Evolutionary conservation across 768 basidiomycete genomes (phyloP).

Genomic region (Suillus clintonianus): DNA sequence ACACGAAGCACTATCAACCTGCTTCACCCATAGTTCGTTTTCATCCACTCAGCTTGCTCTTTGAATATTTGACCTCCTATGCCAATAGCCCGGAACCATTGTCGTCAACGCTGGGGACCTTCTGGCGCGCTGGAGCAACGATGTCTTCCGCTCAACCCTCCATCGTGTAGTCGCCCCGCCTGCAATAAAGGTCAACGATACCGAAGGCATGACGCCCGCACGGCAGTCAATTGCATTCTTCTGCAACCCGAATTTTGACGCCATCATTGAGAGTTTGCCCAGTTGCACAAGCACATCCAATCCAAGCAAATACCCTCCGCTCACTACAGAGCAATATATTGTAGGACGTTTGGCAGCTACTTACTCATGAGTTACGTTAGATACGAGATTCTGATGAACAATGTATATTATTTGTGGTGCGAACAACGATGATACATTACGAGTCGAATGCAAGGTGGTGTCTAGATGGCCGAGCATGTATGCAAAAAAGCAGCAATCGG

Average conservation of each 20-base stretch:
- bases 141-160: constrained; percentile 74
- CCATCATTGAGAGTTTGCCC: constrained; percentile 71
- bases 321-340: constrained; percentile 78
- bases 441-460: neutral
- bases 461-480: constrained; percentile 12
- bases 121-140: constrained; percentile 82
- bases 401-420: neutral
- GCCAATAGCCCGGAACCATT: constrained; percentile 68
- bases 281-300: constrained; percentile 43
- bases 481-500: constrained; percentile 14
- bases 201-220: constrained; percentile 57
- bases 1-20: constrained; percentile 68
- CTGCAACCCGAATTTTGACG: constrained; percentile 76
- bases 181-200: constrained; percentile 46
- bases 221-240: constrained; percentile 88
- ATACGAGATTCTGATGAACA: neutral
- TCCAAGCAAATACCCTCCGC: constrained; percentile 70
- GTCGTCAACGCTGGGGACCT: constrained; percentile 85
- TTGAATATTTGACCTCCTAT: neutral
- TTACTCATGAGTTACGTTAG: constrained; percentile 41
- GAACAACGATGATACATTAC: neutral
- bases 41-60: neutral
- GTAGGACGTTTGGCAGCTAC: constrained; percentile 67
- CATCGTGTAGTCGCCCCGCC: constrained; percentile 82
- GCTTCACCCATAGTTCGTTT: constrained; percentile 72